These are phyloP conservation scores for Blastomyces parvus DNA, from an alignment of 2,329 filamentous ascomycete genomes.

Conservation along the genomic window DNA sequence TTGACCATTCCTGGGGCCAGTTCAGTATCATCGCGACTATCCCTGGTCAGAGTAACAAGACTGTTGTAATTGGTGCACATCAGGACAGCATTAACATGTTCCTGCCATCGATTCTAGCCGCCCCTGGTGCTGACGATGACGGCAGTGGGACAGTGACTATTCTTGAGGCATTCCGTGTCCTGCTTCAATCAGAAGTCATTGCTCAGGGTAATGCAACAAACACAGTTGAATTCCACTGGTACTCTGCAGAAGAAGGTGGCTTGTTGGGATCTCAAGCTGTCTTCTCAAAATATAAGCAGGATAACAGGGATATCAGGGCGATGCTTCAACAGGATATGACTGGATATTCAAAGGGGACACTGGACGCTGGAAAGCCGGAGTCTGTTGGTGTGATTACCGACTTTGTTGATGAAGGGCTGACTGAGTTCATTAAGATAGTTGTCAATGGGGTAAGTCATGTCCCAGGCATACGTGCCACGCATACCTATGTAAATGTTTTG, in stretches of 20 bases:
- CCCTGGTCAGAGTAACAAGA: constrained; percentile 73
- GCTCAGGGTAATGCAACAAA: constrained; percentile 64
- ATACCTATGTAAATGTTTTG: background rate
- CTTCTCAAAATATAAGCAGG: constrained; percentile 69
- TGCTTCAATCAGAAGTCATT: constrained; percentile 64
- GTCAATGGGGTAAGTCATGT: constrained; percentile 51
- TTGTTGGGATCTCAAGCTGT: constrained; percentile 82
- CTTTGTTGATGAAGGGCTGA: constrained; percentile 73
- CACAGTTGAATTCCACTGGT: constrained; percentile 95
- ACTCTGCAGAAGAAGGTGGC: constrained; percentile 81
- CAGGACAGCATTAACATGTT: constrained; percentile 95
- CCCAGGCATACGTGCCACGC: background rate
- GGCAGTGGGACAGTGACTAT: constrained; percentile 91
- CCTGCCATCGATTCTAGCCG: constrained; percentile 70
- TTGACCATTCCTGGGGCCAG: constrained; percentile 79
- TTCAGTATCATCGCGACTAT: constrained; percentile 86
- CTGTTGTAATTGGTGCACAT: constrained; percentile 80
- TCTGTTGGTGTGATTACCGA: constrained; percentile 88
- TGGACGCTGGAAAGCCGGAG: constrained; percentile 73
- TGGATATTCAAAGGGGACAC: constrained; percentile 71
- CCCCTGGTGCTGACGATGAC: constrained; percentile 92
- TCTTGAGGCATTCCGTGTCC: constrained; percentile 74
- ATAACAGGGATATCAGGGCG: constrained; percentile 69
- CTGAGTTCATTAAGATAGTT: constrained; percentile 80
- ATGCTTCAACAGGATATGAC: constrained; percentile 99